Conservation (phyloP, 177 flowering plant genomes). For the Telopea speciosissima region DNA sequence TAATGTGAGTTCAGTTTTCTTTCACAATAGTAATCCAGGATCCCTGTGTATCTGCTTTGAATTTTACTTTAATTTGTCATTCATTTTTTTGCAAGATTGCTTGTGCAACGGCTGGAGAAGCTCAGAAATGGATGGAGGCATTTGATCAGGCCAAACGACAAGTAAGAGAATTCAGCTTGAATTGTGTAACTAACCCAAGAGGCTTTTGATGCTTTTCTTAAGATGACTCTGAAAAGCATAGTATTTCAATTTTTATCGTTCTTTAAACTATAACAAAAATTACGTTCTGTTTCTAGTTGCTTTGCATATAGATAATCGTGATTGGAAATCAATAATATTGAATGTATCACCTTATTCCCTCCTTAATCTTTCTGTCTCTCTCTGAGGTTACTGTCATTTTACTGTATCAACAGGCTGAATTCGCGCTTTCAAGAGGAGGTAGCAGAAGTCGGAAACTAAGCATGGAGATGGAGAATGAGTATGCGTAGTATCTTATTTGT, state of each 20-base stretch:
- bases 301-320: neutral
- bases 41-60: neutral
- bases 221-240: too few relatives aligned
- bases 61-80: neutral
- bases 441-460: slow-evolving; percentile 52
- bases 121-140: slow-evolving; percentile 89
- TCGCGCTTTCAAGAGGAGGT: slow-evolving; percentile 57
- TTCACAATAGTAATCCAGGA: neutral
- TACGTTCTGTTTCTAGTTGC: neutral
- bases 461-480: slow-evolving; percentile 63
- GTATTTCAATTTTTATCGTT: neutral
- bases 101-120: slow-evolving; percentile 81
- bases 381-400: neutral
- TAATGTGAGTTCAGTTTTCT: neutral
- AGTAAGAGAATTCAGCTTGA: slow-evolving; percentile 29
- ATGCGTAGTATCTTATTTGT: slow-evolving; percentile 26
- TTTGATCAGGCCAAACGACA: slow-evolving; percentile 93
- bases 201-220: slow-evolving; percentile 2
- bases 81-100: slow-evolving; percentile 60
- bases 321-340: neutral
- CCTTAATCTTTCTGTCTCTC: neutral
- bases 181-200: neutral
- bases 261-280: too few relatives aligned
- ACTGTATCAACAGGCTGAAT: slow-evolving; percentile 50
- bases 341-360: neutral